Percentiles rank a stretch among this genome's conserved stretches.
phyloP scores from a whole-genome alignment of 164 flowering plant species.

The Paratinospora sagittata region DNA sequence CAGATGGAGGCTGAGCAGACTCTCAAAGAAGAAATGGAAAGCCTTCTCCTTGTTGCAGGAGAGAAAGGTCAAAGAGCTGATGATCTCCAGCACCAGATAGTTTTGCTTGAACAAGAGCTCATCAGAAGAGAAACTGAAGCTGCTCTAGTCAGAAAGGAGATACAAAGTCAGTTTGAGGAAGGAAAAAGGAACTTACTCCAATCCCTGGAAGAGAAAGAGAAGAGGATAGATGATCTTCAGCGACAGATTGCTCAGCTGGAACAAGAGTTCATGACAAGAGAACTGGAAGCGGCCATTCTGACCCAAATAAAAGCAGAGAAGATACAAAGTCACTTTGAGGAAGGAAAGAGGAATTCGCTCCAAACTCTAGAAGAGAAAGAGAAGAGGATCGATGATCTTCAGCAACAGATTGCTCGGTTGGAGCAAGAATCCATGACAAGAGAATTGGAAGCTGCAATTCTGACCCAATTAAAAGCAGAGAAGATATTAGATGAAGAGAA shows the following conservation, averaged over 20 bases:
- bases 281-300: constrained; percentile 36
- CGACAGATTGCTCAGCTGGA: constrained; percentile 34
- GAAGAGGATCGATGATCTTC: constrained; percentile 28
- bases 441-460: constrained; percentile 38
- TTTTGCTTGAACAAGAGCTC: constrained; percentile 17
- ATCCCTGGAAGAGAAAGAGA: constrained; percentile 32
- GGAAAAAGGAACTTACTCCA: constrained; percentile 31
- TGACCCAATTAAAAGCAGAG: constrained; percentile 33
- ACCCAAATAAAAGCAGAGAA: constrained; percentile 33
- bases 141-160: not conserved
- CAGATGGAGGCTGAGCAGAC: constrained; percentile 17
- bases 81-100: constrained; percentile 28
- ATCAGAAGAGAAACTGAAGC: not conserved
- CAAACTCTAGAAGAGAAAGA: constrained; percentile 35
- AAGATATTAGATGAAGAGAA: constrained; percentile 31
- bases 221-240: constrained; percentile 30
- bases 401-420: constrained; percentile 30
- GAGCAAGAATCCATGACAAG: constrained; percentile 40
- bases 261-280: constrained; percentile 40
- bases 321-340: constrained; percentile 15
- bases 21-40: constrained; percentile 24
- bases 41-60: constrained; percentile 14
- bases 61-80: constrained; percentile 20
- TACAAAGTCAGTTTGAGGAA: constrained; percentile 14
- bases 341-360: constrained; percentile 32